Evolutionary conservation across 768 basidiomycete genomes (phyloP).

Genomic region (Megacollybia marginata): DNA sequence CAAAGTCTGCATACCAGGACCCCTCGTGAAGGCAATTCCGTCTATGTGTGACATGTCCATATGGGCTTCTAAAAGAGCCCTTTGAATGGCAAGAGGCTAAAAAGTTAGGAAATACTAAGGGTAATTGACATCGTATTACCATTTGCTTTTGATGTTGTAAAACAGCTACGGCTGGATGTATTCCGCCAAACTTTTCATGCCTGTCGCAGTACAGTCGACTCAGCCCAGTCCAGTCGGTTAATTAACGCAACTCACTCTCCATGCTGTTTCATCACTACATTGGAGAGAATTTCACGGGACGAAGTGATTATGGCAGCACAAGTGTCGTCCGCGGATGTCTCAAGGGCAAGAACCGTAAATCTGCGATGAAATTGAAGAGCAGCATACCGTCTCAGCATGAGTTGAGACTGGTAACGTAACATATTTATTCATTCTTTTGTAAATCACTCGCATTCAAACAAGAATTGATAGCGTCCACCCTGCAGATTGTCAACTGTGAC

Average conservation of each 20-base stretch:
- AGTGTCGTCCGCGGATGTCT: constrained; percentile 91
- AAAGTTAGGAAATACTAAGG: not conserved
- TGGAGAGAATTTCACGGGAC: constrained; percentile 62
- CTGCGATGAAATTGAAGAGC: not conserved
- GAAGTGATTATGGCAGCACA: constrained; percentile 84
- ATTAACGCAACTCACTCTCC: constrained; percentile 38
- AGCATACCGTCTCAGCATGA: not conserved
- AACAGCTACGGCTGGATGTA: constrained; percentile 73
- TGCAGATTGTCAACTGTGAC: not conserved
- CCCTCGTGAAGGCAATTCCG: constrained; percentile 87
- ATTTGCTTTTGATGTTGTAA: constrained; percentile 74
- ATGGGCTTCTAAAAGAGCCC: constrained; percentile 60
- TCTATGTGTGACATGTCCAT: constrained; percentile 59
- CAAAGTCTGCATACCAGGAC: constrained; percentile 49
- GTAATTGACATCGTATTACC: constrained; percentile 28
- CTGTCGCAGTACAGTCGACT: constrained; percentile 21
- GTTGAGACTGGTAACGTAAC: too few relatives aligned
- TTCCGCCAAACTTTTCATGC: constrained; percentile 60
- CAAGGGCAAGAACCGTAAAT: constrained; percentile 70
- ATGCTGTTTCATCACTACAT: constrained; percentile 83
- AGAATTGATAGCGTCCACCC: not conserved
- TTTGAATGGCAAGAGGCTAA: constrained; percentile 55
- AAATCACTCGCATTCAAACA: not conserved
- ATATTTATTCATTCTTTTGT: too few relatives aligned
- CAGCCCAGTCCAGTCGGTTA: not conserved